Evolutionary conservation across 2,329 filamentous ascomycete species (phyloP), one percentile per base, ranked within the genome.

Genomic region (Apiospora malaysiana): DNA sequence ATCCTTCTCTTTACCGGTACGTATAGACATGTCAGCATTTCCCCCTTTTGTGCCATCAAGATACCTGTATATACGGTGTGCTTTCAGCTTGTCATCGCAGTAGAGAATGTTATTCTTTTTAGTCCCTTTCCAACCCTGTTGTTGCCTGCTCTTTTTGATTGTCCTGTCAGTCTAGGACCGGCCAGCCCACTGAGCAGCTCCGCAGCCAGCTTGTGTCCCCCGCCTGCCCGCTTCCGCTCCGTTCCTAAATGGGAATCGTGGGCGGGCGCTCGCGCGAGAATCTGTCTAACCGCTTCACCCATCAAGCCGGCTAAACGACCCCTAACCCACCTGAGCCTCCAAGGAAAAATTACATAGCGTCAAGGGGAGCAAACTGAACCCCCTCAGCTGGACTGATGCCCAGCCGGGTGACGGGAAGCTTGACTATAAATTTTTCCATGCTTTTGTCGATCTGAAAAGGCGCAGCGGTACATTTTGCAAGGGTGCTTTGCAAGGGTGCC

Each of bases 381-480:
- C 51, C 56, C 56, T 63, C 56, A 40, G 32, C 56, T 63, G 56
- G 56, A 18, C 32, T 37, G 18, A 6, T 23, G 56, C 56, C 56
- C 56, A 63, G 56, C 56, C 56, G 56, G 56, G 56, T 40, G 56
- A 63, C 14, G 56, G 56, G 56, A 63, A 63, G 56, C 56, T 63
- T 63, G 56, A 63, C 56, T 63, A 9, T 18, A 18, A 40, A 40
- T 63, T 40, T 40, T 63, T 63, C 56, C 56, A 23, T 63, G 56
- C 32, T 63, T 59, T 59, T 40, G 21, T 63, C 56, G 32, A 40
- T 63, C 56, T 63, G 51, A 37, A n/a, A 18, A n/a, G 12, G 27
- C 16, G 42, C 9, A 45, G 3, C 12, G 42, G 12, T 5, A 45
- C 51, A n/a, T 59, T 59, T 27, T 59, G 56, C 56, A 63, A 63